Evolutionary conservation across 1,284 basidiomycete genomes (phyloP).

Genomic region (Leccinum subrobustum): DNA sequence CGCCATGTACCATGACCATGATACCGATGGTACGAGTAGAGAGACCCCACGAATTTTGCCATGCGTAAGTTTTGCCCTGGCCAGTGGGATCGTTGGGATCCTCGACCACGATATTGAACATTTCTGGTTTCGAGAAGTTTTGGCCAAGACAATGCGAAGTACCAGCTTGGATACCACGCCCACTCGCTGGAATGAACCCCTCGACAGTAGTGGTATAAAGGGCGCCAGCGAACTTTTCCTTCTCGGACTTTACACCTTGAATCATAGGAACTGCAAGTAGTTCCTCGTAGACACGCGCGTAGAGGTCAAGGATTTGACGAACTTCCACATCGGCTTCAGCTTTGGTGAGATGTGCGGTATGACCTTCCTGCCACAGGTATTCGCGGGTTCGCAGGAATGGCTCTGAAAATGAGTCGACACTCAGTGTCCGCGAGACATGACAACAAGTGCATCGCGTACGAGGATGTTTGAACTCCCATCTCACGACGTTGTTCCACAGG

Average conservation of each 20-base stretch:
- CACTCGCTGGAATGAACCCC: slow-evolving; percentile 96
- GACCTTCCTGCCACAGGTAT: slow-evolving; percentile 99
- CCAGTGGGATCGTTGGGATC: slow-evolving; percentile 77
- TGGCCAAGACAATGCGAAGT: slow-evolving; percentile 98
- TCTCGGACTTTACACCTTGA: slow-evolving; percentile 96
- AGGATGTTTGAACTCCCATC: slow-evolving; percentile 99
- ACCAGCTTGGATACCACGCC: slow-evolving; percentile 96
- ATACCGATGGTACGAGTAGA: slow-evolving; percentile 97
- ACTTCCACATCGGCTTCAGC: slow-evolving; percentile 91
- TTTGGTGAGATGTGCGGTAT: slow-evolving; percentile 92
- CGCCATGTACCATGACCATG: slow-evolving; percentile 99
- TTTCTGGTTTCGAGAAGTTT: slow-evolving; percentile 93
- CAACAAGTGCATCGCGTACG: slow-evolving; percentile 44
- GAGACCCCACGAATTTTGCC: slow-evolving; percentile 99
- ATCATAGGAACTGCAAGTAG: slow-evolving; percentile 97
- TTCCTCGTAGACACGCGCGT: slow-evolving; percentile 95
- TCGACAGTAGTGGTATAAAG: slow-evolving; percentile 98
- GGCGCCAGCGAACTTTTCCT: slow-evolving; percentile 99
- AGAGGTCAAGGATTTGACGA: slow-evolving; percentile 91
- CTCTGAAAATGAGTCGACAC: slow-evolving; percentile 49
- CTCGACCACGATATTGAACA: slow-evolving; percentile 99
- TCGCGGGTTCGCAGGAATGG: slow-evolving; percentile 99
- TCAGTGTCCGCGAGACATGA: not conserved
- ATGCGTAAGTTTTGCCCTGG: slow-evolving; percentile 79
- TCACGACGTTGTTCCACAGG: slow-evolving; percentile 99